Evolutionary conservation across 1,139 yeast genomes (phyloP).

Genomic region (Suhomyces guaymorum): DNA sequence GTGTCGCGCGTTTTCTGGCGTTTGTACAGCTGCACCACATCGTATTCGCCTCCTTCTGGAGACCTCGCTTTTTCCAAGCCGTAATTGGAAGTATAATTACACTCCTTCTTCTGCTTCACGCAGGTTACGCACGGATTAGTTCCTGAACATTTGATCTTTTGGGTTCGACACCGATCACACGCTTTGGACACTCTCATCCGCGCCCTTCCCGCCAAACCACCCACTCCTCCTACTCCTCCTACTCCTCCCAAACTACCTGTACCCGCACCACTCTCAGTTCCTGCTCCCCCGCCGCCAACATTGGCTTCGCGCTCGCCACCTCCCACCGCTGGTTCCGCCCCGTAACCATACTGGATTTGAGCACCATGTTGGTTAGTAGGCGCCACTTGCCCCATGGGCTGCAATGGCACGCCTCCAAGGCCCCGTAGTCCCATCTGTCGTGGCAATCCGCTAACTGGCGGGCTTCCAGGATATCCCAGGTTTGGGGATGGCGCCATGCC

Average conservation of each 20-base stretch:
- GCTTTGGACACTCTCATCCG: conserved; percentile 54
- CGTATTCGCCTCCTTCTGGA: conserved; percentile 3
- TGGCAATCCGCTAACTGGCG: not conserved
- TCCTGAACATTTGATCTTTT: conserved; percentile 66
- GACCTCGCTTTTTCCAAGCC: conserved; percentile 6
- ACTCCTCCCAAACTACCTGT: not conserved
- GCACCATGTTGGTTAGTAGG: too few species aligned
- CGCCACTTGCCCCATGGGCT: too few species aligned
- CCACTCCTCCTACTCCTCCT: not conserved
- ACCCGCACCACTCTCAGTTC: too few species aligned
- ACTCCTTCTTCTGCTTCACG: conserved; percentile 42
- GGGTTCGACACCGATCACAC: conserved; percentile 55
- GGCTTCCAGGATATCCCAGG: not conserved
- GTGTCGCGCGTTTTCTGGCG: conserved; percentile 15
- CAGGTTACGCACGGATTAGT: conserved; percentile 55
- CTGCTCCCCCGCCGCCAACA: too few species aligned
- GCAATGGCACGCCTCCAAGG: not conserved
- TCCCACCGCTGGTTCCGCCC: not conserved
- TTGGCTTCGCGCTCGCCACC: too few species aligned
- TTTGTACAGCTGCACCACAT: conserved; percentile 10
- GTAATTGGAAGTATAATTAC: conserved; percentile 30
- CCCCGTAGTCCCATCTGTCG: not conserved
- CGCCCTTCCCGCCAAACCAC: conserved; percentile 7
- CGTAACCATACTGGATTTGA: too few species aligned
- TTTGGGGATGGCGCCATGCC: not conserved